Conservation (phyloP, 768 basidiomycete species). For the Psilocybe sp. region DNA sequence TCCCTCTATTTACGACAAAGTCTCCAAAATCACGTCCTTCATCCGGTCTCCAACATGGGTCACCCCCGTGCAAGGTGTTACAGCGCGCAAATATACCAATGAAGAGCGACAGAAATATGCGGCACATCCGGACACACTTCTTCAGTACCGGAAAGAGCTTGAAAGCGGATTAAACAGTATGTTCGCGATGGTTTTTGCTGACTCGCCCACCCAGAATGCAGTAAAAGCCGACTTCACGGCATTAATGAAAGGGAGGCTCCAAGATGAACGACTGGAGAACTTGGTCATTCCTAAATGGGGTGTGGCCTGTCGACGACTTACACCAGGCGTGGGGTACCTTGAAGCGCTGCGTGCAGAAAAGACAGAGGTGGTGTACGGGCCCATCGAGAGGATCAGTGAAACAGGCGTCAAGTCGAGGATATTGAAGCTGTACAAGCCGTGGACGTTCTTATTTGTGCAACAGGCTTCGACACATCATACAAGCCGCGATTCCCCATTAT, state of each 20-base stretch:
- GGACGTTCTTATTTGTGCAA: slow-evolving; percentile 35
- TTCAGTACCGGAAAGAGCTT: slow-evolving; percentile 36
- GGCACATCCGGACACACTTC: slow-evolving; percentile 32
- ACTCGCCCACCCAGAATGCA: slow-evolving; percentile 28
- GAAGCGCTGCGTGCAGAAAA: slow-evolving; percentile 29
- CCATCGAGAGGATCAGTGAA: slow-evolving; percentile 25
- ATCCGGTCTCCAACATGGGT: slow-evolving; percentile 30
- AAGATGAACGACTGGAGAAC: slow-evolving; percentile 39
- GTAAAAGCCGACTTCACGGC: slow-evolving; percentile 19
- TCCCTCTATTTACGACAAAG: slow-evolving; percentile 25
- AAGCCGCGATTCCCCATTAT: slow-evolving; percentile 29
- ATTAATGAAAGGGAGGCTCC: slow-evolving; percentile 39
- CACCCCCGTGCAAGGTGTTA: slow-evolving; percentile 20
- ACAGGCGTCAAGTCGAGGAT: slow-evolving; percentile 21
- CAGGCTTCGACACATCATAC: slow-evolving; percentile 31
- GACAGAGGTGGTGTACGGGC: slow-evolving; percentile 27
- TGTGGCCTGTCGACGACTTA: slow-evolving; percentile 30
- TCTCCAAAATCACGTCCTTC: slow-evolving; percentile 32
- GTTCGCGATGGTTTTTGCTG: slow-evolving; percentile 23
- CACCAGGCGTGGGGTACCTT: slow-evolving; percentile 33
- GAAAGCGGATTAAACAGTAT: slow-evolving; percentile 35
- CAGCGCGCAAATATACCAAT: slow-evolving; percentile 28
- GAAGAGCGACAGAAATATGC: slow-evolving; percentile 38
- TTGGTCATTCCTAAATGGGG: slow-evolving; percentile 30
- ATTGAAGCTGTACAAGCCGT: slow-evolving; percentile 27